Evolutionary conservation across 768 basidiomycete genomes (phyloP), one percentile per base, ranked within the genome.

Genomic region (Auriculariales sp.): DNA sequence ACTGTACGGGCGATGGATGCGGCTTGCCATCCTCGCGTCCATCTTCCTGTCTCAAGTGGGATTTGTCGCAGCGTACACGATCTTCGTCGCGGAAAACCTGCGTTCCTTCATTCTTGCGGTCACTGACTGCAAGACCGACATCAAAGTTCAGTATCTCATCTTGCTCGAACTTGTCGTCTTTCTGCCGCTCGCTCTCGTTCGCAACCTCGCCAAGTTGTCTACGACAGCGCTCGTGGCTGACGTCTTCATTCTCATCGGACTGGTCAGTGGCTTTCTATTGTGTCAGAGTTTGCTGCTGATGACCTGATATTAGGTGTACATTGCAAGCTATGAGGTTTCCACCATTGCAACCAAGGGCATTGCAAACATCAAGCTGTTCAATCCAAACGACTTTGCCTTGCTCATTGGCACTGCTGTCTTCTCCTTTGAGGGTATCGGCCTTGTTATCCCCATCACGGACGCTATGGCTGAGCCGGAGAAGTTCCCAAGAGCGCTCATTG

Each of bases 401-500:
- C 78, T 99, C 53, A 85, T 99, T 51, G 95, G 92, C 6, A 97
- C 95, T 22, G 94, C 95, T 3, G 94, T 97, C 28, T 98, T 98
- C 65, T 90, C 95, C 1, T 99, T 98, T 57, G 94, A 99, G 65
- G 94, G 94, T 7, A 90, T 99, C 56, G 95, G 94, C 45, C 69
- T 98, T 65, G 83, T 99, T 54, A 88, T 99, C 53, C 95, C 95
- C 17, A 95, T 99, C 58, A 90, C 89, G 11, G 93, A 99, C 61
- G 81, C 93, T 4, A 99, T 99, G 95, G 75, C 77, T 24, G 91
- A 97, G 61, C 95, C 94, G 2, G 80, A 76, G 58, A 92, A 90
- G 65, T 95, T 98, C 74, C 92, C 94, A 3, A 68, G 64, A 45
- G 89, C 83, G 3, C 65, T 99, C 44, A 86, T 87, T 7, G 84